Percentiles rank a stretch among this genome's conserved stretches.
Conservation (phyloP, 176 grass and related monocot genomes). For the Carex pumila region DNA sequence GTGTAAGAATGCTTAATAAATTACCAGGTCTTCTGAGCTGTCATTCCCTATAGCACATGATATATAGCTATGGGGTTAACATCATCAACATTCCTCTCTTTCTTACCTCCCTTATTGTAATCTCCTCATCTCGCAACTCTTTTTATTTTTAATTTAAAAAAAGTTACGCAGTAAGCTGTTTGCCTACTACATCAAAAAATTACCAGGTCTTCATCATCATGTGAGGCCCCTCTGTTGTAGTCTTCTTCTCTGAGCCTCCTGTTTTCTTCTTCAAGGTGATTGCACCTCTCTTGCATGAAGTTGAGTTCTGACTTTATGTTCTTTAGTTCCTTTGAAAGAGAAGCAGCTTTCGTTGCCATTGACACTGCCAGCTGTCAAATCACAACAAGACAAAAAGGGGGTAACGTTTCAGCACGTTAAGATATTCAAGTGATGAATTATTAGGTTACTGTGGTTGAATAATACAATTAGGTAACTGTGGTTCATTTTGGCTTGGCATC, state of each 20-base stretch:
- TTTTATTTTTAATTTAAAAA: too few relatives aligned
- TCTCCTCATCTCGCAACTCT: too few relatives aligned
- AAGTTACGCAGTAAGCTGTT: too few relatives aligned
- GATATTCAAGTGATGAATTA: neutral
- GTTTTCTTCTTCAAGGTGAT: conserved; percentile 86
- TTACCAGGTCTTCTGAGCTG: conserved; percentile 69
- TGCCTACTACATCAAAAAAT: neutral
- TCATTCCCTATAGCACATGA: too few relatives aligned
- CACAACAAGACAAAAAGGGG: neutral
- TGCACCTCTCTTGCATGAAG: conserved; percentile 76
- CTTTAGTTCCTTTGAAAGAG: conserved; percentile 75
- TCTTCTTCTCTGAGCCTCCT: conserved; percentile 56
- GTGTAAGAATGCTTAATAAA: neutral
- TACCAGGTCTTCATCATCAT: conserved; percentile 97
- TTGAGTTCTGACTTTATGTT: conserved; percentile 74
- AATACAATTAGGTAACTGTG: neutral
- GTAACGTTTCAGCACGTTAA: neutral
- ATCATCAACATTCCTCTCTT: too few relatives aligned
- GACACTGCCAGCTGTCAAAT: conserved; percentile 59
- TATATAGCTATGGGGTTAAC: too few relatives aligned
- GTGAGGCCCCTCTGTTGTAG: conserved; percentile 29
- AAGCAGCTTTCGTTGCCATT: conserved; percentile 67
- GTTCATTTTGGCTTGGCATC: neutral
- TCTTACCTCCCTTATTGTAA: too few relatives aligned
- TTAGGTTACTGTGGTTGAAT: neutral